A percentile compares a stretch with the other conserved stretches of the same genome.
These are phyloP conservation scores for Syzygium jambos DNA, from an alignment of 345 rosid species.

Conservation along the genomic window DNA sequence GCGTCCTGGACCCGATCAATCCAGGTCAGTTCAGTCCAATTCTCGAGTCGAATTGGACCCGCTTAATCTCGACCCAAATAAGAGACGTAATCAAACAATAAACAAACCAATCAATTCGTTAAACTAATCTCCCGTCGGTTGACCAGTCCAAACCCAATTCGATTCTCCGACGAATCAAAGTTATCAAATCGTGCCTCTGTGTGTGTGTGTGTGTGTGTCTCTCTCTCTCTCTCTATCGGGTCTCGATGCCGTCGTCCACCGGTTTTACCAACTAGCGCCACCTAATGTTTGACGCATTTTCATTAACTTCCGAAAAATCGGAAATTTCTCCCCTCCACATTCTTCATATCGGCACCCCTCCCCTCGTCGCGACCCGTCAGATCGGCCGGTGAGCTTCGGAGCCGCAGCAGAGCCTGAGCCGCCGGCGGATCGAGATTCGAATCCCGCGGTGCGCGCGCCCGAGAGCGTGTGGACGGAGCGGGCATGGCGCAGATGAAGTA, in stretches of 20 bases:
- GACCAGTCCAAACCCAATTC: neutral
- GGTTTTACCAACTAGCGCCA: neutral
- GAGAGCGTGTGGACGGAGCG: neutral
- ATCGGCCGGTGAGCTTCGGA: neutral
- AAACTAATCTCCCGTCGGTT: neutral
- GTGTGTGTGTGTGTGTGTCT: neutral
- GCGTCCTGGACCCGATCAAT: neutral
- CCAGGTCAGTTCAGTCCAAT: accelerated
- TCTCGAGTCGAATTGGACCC: neutral
- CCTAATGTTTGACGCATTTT: neutral
- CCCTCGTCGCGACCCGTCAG: neutral
- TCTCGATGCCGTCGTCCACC: neutral
- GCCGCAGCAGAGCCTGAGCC: neutral
- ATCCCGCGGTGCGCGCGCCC: neutral
- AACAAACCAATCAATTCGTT: neutral
- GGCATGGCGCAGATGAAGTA: constrained; percentile 19
- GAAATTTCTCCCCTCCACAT: neutral
- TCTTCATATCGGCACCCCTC: neutral
- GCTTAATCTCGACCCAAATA: neutral
- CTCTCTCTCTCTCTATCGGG: neutral
- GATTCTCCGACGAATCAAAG: neutral
- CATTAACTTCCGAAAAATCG: neutral
- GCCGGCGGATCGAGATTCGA: neutral
- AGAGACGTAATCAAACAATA: accelerated
- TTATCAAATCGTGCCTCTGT: neutral